Conservation (phyloP, 805 yeast species). For the Myxozyma udenii region DNA sequence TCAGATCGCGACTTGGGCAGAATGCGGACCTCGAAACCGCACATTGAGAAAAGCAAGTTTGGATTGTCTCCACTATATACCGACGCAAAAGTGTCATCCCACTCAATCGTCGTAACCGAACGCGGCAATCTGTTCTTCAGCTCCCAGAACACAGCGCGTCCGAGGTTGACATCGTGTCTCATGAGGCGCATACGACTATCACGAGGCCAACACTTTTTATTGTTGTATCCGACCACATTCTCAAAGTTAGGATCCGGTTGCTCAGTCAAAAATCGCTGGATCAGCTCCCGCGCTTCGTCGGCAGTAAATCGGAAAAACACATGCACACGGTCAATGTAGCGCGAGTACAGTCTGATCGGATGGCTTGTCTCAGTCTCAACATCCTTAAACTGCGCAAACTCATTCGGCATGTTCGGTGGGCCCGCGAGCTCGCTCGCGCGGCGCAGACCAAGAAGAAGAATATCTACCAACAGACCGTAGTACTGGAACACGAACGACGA, state of each 20-base stretch:
- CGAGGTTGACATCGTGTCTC: conserved; percentile 87
- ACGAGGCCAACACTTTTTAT: conserved; percentile 90
- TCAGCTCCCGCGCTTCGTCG: conserved; percentile 70
- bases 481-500: conserved; percentile 86
- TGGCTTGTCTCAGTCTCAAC: conserved; percentile 57
- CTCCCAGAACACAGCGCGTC: conserved; percentile 92
- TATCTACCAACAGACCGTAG: conserved; percentile 81
- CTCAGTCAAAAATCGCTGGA: conserved; percentile 72
- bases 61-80: conserved; percentile 91
- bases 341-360: conserved; percentile 76
- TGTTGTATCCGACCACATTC: conserved; percentile 78
- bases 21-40: conserved; percentile 91
- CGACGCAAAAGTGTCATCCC: conserved; percentile 80
- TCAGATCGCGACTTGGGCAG: conserved; percentile 68
- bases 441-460: conserved; percentile 77
- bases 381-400: conserved; percentile 69
- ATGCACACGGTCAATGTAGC: conserved; percentile 80
- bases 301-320: conserved; percentile 71
- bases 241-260: conserved; percentile 93
- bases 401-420: conserved; percentile 59
- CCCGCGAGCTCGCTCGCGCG: conserved; percentile 89
- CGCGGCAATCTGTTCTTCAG: conserved; percentile 72
- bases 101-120: conserved; percentile 65
- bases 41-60: conserved; percentile 81
- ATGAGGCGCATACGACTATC: conserved; percentile 87